Percentiles rank a stretch among this genome's conserved stretches.
Evolutionary conservation across 2,329 filamentous ascomycete genomes (phyloP).

Genomic region (Monosporascus sp.): DNA sequence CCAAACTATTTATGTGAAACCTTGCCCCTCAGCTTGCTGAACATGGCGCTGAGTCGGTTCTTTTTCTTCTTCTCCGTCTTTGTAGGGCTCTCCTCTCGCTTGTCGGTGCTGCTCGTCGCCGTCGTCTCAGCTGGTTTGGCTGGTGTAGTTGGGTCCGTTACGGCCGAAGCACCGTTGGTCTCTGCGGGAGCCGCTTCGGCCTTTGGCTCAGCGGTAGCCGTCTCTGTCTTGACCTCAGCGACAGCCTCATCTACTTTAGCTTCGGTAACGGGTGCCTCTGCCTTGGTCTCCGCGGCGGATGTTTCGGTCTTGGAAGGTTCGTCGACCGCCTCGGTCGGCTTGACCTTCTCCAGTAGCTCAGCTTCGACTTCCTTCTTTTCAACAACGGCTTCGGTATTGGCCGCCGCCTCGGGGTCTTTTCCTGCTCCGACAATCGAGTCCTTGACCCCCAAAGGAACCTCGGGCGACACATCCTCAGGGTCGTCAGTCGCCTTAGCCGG

Average conservation of each 20-base stretch:
- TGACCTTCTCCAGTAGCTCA: slow-evolving; percentile 64
- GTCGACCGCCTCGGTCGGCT: slow-evolving; percentile 31
- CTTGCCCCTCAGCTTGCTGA: slow-evolving; percentile 51
- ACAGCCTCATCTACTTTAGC: not conserved
- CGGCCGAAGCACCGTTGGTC: slow-evolving; percentile 13
- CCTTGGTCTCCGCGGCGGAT: slow-evolving; percentile 1
- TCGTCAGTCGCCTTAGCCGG: too few relatives aligned
- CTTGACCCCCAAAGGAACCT: slow-evolving; percentile 52
- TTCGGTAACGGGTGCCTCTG: not conserved
- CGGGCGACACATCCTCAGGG: slow-evolving; percentile 38
- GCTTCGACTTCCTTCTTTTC: slow-evolving; percentile 72
- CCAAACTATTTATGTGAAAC: slow-evolving; percentile 27
- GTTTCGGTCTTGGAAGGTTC: slow-evolving; percentile 17
- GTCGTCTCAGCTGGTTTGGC: slow-evolving; percentile 13
- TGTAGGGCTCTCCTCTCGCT: slow-evolving; percentile 26
- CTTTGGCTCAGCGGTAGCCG: slow-evolving; percentile 8
- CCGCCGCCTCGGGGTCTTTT: slow-evolving; percentile 63
- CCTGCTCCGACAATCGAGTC: slow-evolving; percentile 54
- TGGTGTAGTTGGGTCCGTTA: slow-evolving; percentile 13
- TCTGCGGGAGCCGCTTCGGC: slow-evolving; percentile 9
- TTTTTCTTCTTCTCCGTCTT: slow-evolving; percentile 60
- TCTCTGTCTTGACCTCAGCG: slow-evolving; percentile 9
- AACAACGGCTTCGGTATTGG: slow-evolving; percentile 60
- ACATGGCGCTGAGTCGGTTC: slow-evolving; percentile 57
- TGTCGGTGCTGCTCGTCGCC: slow-evolving; percentile 17